A percentile compares a stretch with the other conserved stretches of the same genome.
phyloP scores from a whole-genome alignment of 2,329 filamentous ascomycete genomes.

The Arthrobotrys sinensis region DNA sequence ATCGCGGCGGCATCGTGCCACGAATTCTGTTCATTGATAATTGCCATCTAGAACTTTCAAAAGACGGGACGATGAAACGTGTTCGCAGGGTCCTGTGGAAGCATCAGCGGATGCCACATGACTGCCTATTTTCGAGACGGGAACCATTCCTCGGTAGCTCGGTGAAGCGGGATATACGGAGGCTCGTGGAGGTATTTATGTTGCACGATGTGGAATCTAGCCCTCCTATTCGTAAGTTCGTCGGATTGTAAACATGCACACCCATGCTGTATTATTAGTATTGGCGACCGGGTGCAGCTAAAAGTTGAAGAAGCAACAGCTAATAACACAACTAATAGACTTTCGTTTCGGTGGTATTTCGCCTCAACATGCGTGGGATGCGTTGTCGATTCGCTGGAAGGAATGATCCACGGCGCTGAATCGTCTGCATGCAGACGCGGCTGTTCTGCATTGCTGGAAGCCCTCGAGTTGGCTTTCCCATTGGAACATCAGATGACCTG shows the following conservation, averaged over 20 bases:
- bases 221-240: constrained; percentile 46
- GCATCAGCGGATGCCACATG: not conserved
- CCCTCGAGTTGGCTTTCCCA: constrained; percentile 11
- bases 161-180: constrained; percentile 21
- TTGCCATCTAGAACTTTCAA: not conserved
- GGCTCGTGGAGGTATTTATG: constrained; percentile 27
- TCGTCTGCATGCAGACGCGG: constrained; percentile 30
- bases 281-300: not conserved
- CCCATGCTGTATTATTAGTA: not conserved
- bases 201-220: constrained; percentile 56
- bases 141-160: constrained; percentile 23
- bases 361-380: constrained; percentile 2
- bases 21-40: constrained; percentile 1
- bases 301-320: not conserved
- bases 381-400: constrained; percentile 32
- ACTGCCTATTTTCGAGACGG: constrained; percentile 20
- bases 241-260: constrained; percentile 2
- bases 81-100: constrained; percentile 4
- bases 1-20: not conserved
- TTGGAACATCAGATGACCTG: constrained; percentile 41
- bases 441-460: constrained; percentile 19
- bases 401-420: constrained; percentile 7
- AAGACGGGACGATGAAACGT: constrained; percentile 25
- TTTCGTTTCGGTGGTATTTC: not conserved
- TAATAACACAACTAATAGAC: constrained; percentile 18